Evolutionary conservation across 352 stramenopile genomes (phyloP).

Genomic region (Peronospora destructor): DNA sequence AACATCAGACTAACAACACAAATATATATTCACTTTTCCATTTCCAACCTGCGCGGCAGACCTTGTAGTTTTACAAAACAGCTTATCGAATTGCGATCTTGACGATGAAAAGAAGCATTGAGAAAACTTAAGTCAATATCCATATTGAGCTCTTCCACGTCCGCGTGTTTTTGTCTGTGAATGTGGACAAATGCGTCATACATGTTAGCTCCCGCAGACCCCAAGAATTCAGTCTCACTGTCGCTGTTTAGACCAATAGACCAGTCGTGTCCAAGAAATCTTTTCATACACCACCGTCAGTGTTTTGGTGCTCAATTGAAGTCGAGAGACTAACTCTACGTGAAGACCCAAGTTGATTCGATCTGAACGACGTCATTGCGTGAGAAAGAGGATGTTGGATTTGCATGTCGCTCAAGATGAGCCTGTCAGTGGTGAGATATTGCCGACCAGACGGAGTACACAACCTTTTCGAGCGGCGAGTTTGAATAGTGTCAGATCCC

Average conservation of each 20-base stretch:
- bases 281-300: constrained; percentile 14
- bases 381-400: neutral
- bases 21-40: too few species aligned
- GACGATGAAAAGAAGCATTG: constrained; percentile 21
- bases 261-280: constrained; percentile 29
- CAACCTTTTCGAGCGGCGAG: constrained; percentile 9
- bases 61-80: too few species aligned
- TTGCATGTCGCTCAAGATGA: constrained; percentile 6
- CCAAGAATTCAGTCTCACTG: constrained; percentile 22
- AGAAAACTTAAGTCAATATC: constrained; percentile 4
- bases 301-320: neutral
- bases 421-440: neutral
- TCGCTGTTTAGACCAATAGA: constrained; percentile 30
- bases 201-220: neutral
- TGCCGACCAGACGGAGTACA: neutral
- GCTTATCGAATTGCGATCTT: constrained; percentile 5
- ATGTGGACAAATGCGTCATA: constrained; percentile 9
- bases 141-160: constrained; percentile 7
- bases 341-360: constrained; percentile 1
- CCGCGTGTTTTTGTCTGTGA: constrained; percentile 16
- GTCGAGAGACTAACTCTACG: neutral
- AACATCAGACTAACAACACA: too few species aligned
- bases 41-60: too few species aligned
- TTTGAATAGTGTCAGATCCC: constrained; percentile 15
- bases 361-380: constrained; percentile 6